These are phyloP conservation scores for Cryptosporidium baileyi DNA, from an alignment of 169 alveolate genomes.

Conservation along the genomic window DNA sequence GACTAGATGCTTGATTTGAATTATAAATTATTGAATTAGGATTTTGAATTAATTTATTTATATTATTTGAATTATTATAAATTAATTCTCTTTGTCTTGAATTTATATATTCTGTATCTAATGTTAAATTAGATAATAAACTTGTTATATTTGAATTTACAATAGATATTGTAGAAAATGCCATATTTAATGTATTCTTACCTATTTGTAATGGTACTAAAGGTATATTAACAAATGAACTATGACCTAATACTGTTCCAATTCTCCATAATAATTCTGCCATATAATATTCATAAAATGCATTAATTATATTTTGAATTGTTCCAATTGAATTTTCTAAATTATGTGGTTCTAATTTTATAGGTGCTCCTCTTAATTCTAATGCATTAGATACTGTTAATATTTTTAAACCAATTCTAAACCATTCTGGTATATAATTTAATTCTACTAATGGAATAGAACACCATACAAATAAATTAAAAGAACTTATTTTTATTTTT, in stretches of 20 bases:
- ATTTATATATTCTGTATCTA: slow-evolving; percentile 88
- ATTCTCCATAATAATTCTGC: slow-evolving; percentile 75
- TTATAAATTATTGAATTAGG: background rate
- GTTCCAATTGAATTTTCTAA: slow-evolving; percentile 55
- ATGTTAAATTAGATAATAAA: slow-evolving; percentile 84
- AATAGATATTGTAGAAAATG: slow-evolving; percentile 87
- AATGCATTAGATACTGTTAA: slow-evolving; percentile 60
- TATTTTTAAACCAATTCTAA: slow-evolving; percentile 61
- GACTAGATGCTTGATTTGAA: slow-evolving; percentile 69
- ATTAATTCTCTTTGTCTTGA: slow-evolving; percentile 80
- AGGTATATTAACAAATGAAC: slow-evolving; percentile 87
- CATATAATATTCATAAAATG: slow-evolving; percentile 63
- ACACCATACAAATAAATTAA: slow-evolving; percentile 65
- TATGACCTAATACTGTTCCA: slow-evolving; percentile 86
- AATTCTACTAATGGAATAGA: slow-evolving; percentile 39
- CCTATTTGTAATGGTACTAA: slow-evolving; percentile 87
- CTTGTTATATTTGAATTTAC: slow-evolving; percentile 85
- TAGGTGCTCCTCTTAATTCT: slow-evolving; percentile 71
- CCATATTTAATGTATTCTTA: slow-evolving; percentile 85
- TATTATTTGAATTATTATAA: background rate
- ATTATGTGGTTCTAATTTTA: slow-evolving; percentile 48
- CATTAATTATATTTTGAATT: slow-evolving; percentile 17
- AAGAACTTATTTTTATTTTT: slow-evolving; percentile 35
- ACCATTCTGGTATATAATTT: slow-evolving; percentile 57
- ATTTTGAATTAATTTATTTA: background rate